A percentile compares a stretch with the other conserved stretches of the same genome.
phyloP scores from a whole-genome alignment of 345 rosid species.

The Lumnitzera racemosa region DNA sequence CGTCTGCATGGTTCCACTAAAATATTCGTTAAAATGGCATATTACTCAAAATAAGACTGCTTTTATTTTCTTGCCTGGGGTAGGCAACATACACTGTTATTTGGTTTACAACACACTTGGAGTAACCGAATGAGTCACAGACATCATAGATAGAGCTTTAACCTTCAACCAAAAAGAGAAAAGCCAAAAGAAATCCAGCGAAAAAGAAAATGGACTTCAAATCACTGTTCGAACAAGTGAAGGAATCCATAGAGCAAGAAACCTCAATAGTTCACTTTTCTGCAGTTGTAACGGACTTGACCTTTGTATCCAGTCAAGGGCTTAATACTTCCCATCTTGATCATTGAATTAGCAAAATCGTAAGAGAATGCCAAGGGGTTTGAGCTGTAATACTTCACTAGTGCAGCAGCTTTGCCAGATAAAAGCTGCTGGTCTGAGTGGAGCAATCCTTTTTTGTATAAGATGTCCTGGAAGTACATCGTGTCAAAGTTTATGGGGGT shows the following conservation, averaged over 20 bases:
- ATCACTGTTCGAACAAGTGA: background rate
- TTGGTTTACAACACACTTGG: no score
- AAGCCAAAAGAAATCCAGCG: no score
- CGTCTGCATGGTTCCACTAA: no score
- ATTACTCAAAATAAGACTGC: no score
- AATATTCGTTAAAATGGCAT: no score
- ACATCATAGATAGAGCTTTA: no score
- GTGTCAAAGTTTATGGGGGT: conserved; percentile 17
- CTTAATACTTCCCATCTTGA: conserved; percentile 50
- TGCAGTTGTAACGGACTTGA: conserved; percentile 34
- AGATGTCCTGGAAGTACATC: conserved; percentile 23
- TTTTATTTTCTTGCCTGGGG: no score
- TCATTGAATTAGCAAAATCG: conserved; percentile 35
- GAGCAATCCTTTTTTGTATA: conserved; percentile 20
- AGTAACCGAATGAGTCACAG: no score
- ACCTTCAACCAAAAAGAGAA: no score
- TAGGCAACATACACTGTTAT: no score
- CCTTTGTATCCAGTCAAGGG: conserved; percentile 36
- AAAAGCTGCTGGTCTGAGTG: conserved; percentile 28
- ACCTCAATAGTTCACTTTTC: conserved; percentile 14
- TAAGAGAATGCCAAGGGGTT: conserved; percentile 17
- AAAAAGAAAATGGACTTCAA: no score
- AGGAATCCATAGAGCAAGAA: no score
- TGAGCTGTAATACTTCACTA: conserved; percentile 11
- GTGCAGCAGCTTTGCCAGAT: conserved; percentile 12